Conservation (phyloP, 768 basidiomycete species). For the Naganishia antarctica region DNA sequence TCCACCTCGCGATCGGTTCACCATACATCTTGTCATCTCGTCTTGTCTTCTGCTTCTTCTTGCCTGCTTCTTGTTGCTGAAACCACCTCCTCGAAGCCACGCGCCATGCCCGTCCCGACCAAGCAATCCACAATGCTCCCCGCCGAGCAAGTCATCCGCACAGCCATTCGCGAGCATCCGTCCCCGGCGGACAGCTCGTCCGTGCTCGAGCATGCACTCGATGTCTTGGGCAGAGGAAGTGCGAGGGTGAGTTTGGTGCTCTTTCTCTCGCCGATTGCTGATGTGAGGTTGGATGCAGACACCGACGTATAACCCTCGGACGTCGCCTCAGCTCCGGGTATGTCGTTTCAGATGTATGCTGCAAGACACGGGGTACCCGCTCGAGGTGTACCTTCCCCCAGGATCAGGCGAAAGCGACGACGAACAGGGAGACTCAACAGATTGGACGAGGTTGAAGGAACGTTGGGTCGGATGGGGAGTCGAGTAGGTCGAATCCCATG, state of each 20-base stretch:
- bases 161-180: constrained; percentile 26
- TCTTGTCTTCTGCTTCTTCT: no score
- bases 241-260: constrained; percentile 1
- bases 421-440: constrained; percentile 19
- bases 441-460: constrained; percentile 42
- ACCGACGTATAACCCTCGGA: constrained; percentile 11
- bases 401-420: not conserved
- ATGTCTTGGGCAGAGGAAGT: not conserved
- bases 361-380: constrained; percentile 47
- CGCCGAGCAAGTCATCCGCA: constrained; percentile 17
- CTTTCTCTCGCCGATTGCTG: no score
- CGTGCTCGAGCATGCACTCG: not conserved
- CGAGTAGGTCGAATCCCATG: no score
- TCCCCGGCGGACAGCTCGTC: not conserved
- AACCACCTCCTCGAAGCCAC: no score
- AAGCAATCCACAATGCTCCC: constrained; percentile 21
- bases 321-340: constrained; percentile 32
- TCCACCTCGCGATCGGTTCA: no score
- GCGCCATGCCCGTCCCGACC: constrained; percentile 15
- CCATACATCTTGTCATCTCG: no score
- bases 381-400: constrained; percentile 44
- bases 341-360: constrained; percentile 44
- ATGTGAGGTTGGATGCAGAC: no score
- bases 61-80: no score
- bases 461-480: constrained; percentile 48